Evolutionary conservation across 2,329 filamentous ascomycete genomes (phyloP).

Genomic region (Leptographium lundbergii): DNA sequence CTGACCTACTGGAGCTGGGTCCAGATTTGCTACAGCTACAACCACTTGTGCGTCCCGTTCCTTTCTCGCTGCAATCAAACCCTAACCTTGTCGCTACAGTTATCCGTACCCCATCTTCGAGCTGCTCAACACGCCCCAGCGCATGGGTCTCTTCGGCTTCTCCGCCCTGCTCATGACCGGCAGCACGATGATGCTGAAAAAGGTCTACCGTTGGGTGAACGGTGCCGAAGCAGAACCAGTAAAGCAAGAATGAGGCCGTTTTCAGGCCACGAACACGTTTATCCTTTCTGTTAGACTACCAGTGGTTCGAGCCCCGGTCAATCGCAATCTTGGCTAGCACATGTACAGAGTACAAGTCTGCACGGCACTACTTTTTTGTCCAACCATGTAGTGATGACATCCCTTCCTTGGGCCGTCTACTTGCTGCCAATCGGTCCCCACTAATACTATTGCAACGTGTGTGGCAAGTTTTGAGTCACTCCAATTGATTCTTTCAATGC

Average conservation of each 20-base stretch:
- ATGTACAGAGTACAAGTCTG: background rate
- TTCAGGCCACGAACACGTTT: background rate
- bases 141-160: conserved; percentile 54
- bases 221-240: conserved; percentile 25
- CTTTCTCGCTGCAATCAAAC: background rate
- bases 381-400: background rate
- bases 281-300: background rate
- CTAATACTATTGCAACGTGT: background rate
- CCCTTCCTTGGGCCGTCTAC: background rate
- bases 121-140: conserved; percentile 50
- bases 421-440: background rate
- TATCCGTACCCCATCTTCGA: conserved; percentile 84
- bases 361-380: background rate
- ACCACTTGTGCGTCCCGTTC: conserved; percentile 41
- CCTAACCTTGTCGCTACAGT: conserved; percentile 24
- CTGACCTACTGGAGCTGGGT: conserved; percentile 68
- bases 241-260: background rate
- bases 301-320: background rate
- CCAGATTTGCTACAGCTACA: conserved; percentile 55
- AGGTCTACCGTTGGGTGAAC: conserved; percentile 55
- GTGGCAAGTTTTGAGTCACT: conserved; percentile 2
- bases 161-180: conserved; percentile 60
- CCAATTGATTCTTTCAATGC: background rate
- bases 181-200: conserved; percentile 57
- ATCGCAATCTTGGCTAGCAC: background rate